Conservation (phyloP, 2,329 filamentous ascomycete genomes). For the Coleophoma crateriformis region DNA sequence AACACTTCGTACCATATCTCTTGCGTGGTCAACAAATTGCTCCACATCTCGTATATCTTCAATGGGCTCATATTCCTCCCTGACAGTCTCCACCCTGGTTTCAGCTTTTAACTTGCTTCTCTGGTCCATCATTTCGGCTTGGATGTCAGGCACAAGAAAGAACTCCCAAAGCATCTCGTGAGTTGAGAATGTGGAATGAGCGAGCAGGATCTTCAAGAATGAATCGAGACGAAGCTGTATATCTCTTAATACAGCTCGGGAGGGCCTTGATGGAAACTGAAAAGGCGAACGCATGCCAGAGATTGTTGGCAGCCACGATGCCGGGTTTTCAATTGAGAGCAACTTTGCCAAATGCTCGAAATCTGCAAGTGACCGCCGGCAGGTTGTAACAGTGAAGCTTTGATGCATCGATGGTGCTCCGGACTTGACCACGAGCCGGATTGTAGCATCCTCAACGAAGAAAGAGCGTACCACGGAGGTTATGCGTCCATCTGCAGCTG, state of each 20-base stretch:
- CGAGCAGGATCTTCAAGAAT: slow-evolving; percentile 80
- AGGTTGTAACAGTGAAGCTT: slow-evolving; percentile 91
- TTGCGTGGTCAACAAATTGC: slow-evolving; percentile 84
- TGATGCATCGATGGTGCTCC: slow-evolving; percentile 77
- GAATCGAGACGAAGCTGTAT: slow-evolving; percentile 81
- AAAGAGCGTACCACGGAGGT: slow-evolving; percentile 93
- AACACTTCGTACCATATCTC: slow-evolving; percentile 81
- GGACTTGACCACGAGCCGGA: slow-evolving; percentile 90
- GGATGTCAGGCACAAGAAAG: slow-evolving; percentile 91
- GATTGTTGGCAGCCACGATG: slow-evolving; percentile 86
- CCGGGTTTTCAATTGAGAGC: slow-evolving; percentile 83
- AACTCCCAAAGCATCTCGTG: slow-evolving; percentile 99
- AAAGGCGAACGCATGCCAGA: slow-evolving; percentile 79
- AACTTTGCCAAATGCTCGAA: slow-evolving; percentile 87
- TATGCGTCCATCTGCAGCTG: slow-evolving; percentile 71
- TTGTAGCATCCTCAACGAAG: slow-evolving; percentile 93
- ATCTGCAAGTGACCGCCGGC: slow-evolving; percentile 77
- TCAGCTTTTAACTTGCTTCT: slow-evolving; percentile 83
- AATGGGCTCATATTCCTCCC: slow-evolving; percentile 83
- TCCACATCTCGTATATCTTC: slow-evolving; percentile 84
- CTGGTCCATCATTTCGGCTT: slow-evolving; percentile 83
- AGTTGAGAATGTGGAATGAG: slow-evolving; percentile 87
- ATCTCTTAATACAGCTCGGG: slow-evolving; percentile 78
- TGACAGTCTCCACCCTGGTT: slow-evolving; percentile 74
- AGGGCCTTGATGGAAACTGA: slow-evolving; percentile 88